These are phyloP conservation scores for Skeletonema tropicum DNA, from an alignment of 108 stramenopile genomes.

Conservation along the genomic window DNA sequence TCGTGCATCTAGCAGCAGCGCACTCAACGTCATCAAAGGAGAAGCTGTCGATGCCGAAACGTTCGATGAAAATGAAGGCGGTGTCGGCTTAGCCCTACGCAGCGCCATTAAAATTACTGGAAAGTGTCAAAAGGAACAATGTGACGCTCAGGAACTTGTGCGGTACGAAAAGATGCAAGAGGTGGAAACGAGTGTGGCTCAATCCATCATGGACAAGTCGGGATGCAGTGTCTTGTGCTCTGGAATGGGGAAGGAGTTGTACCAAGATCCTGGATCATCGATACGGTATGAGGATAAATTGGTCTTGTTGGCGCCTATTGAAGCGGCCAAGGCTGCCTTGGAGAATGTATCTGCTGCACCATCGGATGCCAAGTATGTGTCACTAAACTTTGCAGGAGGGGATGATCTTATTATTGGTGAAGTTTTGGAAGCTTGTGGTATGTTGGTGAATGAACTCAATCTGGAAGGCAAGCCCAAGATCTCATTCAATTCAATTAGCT, in stretches of 20 bases:
- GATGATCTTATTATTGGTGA: conserved; percentile 76
- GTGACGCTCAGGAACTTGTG: conserved; percentile 43
- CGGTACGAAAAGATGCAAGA: conserved; percentile 52
- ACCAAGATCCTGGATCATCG: conserved; percentile 69
- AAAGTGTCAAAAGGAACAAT: conserved; percentile 50
- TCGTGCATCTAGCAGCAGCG: background rate
- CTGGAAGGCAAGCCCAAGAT: conserved; percentile 52
- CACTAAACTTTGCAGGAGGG: conserved; percentile 63
- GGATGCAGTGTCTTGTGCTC: conserved; percentile 54
- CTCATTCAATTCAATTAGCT: conserved; percentile 65
- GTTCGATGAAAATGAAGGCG: conserved; percentile 60
- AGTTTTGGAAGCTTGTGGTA: conserved; percentile 61
- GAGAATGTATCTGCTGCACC: conserved; percentile 24
- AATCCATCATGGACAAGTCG: conserved; percentile 42
- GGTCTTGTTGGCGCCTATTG: conserved; percentile 56
- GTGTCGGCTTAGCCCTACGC: conserved; percentile 65
- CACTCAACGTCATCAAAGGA: conserved; percentile 43
- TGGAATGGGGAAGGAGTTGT: conserved; percentile 69
- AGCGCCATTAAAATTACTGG: conserved; percentile 69
- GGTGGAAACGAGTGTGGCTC: conserved; percentile 41
- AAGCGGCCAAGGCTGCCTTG: conserved; percentile 70
- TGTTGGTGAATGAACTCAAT: conserved; percentile 55
- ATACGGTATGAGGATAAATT: conserved; percentile 39
- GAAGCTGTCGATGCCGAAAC: conserved; percentile 45
- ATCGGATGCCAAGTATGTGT: conserved; percentile 12